A percentile compares a stretch with the other conserved stretches of the same genome.
These are phyloP conservation scores for Aureobasidium sp. DNA, from an alignment of 2,329 filamentous ascomycete genomes.

Conservation along the genomic window DNA sequence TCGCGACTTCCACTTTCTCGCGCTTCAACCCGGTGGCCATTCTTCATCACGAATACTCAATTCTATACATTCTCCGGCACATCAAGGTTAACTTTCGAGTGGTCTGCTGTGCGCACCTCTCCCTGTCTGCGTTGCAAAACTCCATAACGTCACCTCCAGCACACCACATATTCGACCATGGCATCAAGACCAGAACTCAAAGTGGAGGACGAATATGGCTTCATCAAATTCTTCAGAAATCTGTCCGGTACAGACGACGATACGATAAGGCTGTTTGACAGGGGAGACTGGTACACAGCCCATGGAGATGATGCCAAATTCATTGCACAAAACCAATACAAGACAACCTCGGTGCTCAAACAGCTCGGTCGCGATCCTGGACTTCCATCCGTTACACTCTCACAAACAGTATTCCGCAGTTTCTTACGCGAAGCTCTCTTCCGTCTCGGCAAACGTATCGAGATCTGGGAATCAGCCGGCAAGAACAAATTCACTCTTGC, in stretches of 20 bases:
- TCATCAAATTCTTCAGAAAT: constrained; percentile 94
- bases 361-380: constrained; percentile 81
- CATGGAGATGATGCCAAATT: constrained; percentile 79
- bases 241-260: constrained; percentile 64
- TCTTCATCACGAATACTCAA: too few species aligned
- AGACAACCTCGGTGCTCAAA: constrained; percentile 90
- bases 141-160: not conserved
- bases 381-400: constrained; percentile 90
- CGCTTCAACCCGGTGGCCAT: too few species aligned
- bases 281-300: constrained; percentile 93
- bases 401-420: constrained; percentile 87
- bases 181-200: constrained; percentile 52
- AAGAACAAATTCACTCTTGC: constrained; percentile 86
- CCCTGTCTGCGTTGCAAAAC: not conserved
- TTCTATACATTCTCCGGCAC: not conserved
- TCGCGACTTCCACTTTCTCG: too few species aligned
- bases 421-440: constrained; percentile 93
- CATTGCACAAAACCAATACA: constrained; percentile 82
- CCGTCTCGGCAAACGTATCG: constrained; percentile 79
- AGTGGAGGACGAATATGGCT: constrained; percentile 93
- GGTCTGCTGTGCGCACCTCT: not conserved
- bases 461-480: constrained; percentile 75
- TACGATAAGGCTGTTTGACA: constrained; percentile 85
- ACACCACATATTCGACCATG: constrained; percentile 31
- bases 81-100: not conserved